Evolutionary conservation across 2,329 filamentous ascomycete species (phyloP).

Genomic region (Apiospora malaysiana): DNA sequence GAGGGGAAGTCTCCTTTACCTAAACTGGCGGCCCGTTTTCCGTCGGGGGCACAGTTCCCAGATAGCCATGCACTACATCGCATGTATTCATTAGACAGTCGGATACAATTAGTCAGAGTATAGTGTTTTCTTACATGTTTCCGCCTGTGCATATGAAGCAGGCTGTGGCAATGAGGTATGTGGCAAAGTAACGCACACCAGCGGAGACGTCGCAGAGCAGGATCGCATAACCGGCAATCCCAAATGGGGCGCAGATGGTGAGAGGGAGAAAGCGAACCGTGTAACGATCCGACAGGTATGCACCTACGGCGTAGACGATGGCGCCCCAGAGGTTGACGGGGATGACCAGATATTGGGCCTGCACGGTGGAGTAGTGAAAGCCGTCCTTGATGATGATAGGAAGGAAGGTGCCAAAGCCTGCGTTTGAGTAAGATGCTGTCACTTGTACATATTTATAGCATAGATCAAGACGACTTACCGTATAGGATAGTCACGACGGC

Average conservation of each 20-base stretch:
- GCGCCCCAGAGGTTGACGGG: conserved; percentile 49
- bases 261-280: conserved; percentile 44
- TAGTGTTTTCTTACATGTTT: conserved; percentile 31
- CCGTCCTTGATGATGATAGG: conserved; percentile 48
- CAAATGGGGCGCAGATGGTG: conserved; percentile 37
- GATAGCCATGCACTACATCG: conserved; percentile 34
- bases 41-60: conserved; percentile 36
- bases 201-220: conserved; percentile 32
- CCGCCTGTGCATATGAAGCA: conserved; percentile 35
- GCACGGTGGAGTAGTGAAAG: conserved; percentile 45
- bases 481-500: conserved; percentile 41
- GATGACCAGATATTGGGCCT: conserved; percentile 47
- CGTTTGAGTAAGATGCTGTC: not conserved
- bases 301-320: conserved; percentile 45
- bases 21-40: conserved; percentile 36
- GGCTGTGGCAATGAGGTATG: conserved; percentile 35
- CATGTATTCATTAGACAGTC: conserved; percentile 1
- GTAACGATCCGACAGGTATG: conserved; percentile 45
- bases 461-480: conserved; percentile 24
- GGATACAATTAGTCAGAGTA: not conserved
- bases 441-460: not conserved
- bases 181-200: conserved; percentile 34
- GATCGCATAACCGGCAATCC: conserved; percentile 35
- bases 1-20: conserved; percentile 14
- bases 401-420: conserved; percentile 47